Evolutionary conservation across 164 flowering plant species (phyloP).

Genomic region (Tetracentron sinense): DNA sequence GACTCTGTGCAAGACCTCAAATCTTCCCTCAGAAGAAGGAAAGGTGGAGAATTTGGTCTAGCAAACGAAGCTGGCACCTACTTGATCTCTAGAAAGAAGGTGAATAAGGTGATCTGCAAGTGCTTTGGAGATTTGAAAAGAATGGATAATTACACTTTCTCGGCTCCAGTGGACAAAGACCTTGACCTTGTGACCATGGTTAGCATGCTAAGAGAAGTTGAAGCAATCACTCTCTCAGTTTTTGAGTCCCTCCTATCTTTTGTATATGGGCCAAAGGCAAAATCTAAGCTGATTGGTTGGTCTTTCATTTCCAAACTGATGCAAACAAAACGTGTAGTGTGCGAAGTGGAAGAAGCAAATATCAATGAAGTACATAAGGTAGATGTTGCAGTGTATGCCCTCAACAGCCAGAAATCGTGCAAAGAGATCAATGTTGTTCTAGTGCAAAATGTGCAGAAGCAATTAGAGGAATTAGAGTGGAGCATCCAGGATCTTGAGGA

Average conservation of each 20-base stretch:
- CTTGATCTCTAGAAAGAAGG: background rate
- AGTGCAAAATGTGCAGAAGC: constrained; percentile 6
- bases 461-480: constrained; percentile 13
- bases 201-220: too few species aligned
- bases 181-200: too few species aligned
- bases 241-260: too few species aligned
- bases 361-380: constrained; percentile 20
- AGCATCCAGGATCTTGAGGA: constrained; percentile 13
- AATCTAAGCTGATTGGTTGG: too few species aligned
- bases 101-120: background rate
- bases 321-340: too few species aligned
- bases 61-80: background rate
- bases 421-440: background rate
- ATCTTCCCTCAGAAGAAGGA: constrained; percentile 13
- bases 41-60: background rate
- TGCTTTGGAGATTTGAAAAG: too few species aligned
- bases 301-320: constrained; percentile 25
- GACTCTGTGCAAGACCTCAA: constrained; percentile 11
- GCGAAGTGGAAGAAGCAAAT: constrained; percentile 14
- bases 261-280: too few species aligned
- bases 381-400: constrained; percentile 3
- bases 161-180: too few species aligned
- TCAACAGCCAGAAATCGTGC: constrained; percentile 3
- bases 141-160: too few species aligned
- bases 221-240: too few species aligned